Evolutionary conservation across 176 grass and related monocot species (phyloP).

Genomic region (Cocos nucifera): DNA sequence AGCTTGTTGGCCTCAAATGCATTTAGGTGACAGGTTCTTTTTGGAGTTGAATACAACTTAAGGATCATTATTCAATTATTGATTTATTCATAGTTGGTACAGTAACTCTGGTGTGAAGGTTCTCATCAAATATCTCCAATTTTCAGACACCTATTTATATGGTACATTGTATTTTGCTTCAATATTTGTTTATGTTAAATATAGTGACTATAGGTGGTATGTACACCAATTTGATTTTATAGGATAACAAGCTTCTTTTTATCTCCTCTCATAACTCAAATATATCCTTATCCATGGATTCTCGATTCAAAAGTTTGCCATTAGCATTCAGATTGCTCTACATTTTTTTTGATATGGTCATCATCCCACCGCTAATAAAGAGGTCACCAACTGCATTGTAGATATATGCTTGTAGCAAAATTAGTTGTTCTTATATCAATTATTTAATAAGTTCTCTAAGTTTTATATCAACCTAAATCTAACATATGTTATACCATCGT

Average conservation of each 20-base stretch:
- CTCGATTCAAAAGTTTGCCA: conserved; percentile 4
- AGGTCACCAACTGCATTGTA: conserved; percentile 29
- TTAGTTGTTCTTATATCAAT: conserved; percentile 17
- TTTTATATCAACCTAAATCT: conserved; percentile 27
- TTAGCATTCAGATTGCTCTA: neutral
- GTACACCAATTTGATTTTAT: conserved; percentile 21
- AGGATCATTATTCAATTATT: conserved; percentile 3
- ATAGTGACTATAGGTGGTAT: conserved; percentile 19
- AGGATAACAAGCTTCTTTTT: conserved; percentile 21
- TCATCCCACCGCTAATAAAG: conserved; percentile 22
- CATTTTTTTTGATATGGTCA: conserved; percentile 30
- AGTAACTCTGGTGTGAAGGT: neutral
- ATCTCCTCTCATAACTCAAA: conserved; percentile 1
- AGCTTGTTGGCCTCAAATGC: too few relatives aligned
- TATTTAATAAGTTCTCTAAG: conserved; percentile 28
- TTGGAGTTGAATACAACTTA: conserved; percentile 6
- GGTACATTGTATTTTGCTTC: neutral
- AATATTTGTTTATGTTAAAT: conserved; percentile 19
- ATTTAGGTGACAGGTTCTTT: too few relatives aligned
- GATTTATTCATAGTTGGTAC: neutral
- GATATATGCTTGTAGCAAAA: conserved; percentile 21
- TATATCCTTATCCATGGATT: conserved; percentile 30
- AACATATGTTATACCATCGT: conserved; percentile 7
- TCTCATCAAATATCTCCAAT: neutral
- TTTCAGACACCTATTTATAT: conserved; percentile 20